Percentiles rank a stretch among this genome's conserved stretches.
These are phyloP conservation scores for Arthrobotrys pseudoclavata DNA, from an alignment of 2,329 filamentous ascomycete genomes.

Conservation along the genomic window DNA sequence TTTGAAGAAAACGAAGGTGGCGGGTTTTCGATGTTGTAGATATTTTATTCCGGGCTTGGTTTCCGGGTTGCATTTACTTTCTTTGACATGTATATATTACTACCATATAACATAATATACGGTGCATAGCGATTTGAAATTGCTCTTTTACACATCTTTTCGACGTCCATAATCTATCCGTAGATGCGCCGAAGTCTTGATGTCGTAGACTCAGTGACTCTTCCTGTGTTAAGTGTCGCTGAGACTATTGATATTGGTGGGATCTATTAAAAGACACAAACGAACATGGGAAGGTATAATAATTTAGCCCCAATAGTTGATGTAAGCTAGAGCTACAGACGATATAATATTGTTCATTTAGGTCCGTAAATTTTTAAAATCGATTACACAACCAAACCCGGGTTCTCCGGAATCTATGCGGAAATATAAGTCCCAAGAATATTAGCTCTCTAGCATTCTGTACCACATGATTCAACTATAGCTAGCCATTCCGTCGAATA, in stretches of 20 bases:
- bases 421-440: not conserved
- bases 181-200: not conserved
- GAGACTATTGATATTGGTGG: not conserved
- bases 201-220: not conserved
- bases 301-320: too few relatives aligned
- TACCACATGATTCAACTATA: conserved; percentile 2
- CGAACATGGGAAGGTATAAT: too few relatives aligned
- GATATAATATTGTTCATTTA: too few relatives aligned
- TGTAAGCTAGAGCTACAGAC: too few relatives aligned
- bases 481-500: not conserved
- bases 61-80: conserved; percentile 33
- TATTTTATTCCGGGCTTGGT: conserved; percentile 11
- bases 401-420: conserved; percentile 6
- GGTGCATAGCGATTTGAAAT: conserved; percentile 52
- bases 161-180: not conserved
- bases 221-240: not conserved
- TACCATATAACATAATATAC: conserved; percentile 40
- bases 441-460: not conserved
- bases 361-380: too few relatives aligned
- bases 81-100: conserved; percentile 46
- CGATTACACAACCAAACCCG: not conserved
- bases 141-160: conserved; percentile 5
- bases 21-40: conserved; percentile 2
- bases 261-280: not conserved
- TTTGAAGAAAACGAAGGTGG: not conserved